Conservation (phyloP, 2,329 filamentous ascomycete genomes). For the Apiospora arundinis region DNA sequence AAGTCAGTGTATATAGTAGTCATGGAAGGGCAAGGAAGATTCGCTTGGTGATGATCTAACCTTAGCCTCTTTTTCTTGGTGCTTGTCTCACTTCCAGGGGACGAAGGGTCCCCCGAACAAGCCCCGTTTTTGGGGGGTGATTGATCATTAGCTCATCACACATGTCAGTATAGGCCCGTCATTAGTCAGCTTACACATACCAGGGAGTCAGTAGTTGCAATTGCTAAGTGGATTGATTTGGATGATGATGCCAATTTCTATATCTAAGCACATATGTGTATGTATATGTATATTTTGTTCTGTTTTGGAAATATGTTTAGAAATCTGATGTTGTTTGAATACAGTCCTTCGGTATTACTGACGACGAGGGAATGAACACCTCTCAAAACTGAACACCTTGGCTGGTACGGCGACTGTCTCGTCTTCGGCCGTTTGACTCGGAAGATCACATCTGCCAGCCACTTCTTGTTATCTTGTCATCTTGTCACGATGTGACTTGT, state of each 20-base stretch:
- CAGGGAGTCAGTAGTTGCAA: no score
- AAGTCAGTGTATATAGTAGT: background rate
- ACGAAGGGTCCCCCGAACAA: background rate
- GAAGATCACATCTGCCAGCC: background rate
- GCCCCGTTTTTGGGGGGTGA: background rate
- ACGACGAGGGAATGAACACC: background rate
- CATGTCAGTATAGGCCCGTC: background rate
- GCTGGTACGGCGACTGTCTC: background rate
- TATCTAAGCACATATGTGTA: background rate
- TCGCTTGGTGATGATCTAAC: conserved; percentile 2
- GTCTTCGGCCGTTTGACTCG: background rate
- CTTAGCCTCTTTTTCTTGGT: conserved; percentile 1
- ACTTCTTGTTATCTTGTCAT: background rate
- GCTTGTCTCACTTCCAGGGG: background rate
- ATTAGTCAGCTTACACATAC: conserved; percentile 20
- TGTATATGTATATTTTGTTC: background rate
- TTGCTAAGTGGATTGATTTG: background rate
- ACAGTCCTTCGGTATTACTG: background rate
- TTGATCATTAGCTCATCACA: conserved; percentile 15
- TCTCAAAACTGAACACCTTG: background rate
- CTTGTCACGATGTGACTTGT: background rate
- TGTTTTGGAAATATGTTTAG: background rate
- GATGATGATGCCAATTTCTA: background rate
- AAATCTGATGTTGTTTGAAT: background rate
- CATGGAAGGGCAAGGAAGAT: conserved; percentile 12